Evolutionary conservation across 768 basidiomycete species (phyloP).

Genomic region (Auricularia sp.): DNA sequence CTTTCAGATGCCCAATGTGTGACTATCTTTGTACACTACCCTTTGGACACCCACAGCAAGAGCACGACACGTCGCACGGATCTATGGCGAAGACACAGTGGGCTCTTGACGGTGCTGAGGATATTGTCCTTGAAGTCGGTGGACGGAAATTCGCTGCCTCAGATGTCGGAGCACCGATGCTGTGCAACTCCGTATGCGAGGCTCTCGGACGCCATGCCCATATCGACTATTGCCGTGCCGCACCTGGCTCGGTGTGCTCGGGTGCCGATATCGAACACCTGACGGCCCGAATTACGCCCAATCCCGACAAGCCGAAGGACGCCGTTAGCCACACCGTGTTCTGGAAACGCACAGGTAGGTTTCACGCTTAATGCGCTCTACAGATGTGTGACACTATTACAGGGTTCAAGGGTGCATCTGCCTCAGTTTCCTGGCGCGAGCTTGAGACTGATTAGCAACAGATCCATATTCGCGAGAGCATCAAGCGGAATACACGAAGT

Average conservation of each 20-base stretch:
- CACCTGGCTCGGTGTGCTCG: conserved; percentile 27
- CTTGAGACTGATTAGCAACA: conserved; percentile 10
- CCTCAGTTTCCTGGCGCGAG: neutral
- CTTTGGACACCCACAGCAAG: conserved; percentile 47
- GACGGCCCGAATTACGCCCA: conserved; percentile 31
- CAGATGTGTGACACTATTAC: neutral
- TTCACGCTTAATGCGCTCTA: neutral
- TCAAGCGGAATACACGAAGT: conserved; percentile 42
- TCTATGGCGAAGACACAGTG: conserved; percentile 52
- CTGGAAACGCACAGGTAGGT: conserved; percentile 50
- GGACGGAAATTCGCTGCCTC: conserved; percentile 34
- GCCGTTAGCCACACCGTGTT: conserved; percentile 42
- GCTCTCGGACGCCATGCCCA: conserved; percentile 49
- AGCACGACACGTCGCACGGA: conserved; percentile 55
- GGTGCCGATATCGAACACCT: conserved; percentile 41
- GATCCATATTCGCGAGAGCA: conserved; percentile 57
- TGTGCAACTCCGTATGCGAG: conserved; percentile 49
- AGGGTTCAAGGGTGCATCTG: conserved; percentile 44
- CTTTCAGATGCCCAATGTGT: conserved; percentile 40
- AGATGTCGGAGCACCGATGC: conserved; percentile 48
- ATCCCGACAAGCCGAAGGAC: conserved; percentile 42
- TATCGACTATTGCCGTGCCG: conserved; percentile 44
- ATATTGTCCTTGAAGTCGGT: conserved; percentile 39
- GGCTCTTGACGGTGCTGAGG: conserved; percentile 46
- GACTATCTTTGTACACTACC: conserved; percentile 52